Evolutionary conservation across 1,139 yeast species (phyloP), one percentile per base, ranked within the genome.

Genomic region (Pichia sp.): DNA sequence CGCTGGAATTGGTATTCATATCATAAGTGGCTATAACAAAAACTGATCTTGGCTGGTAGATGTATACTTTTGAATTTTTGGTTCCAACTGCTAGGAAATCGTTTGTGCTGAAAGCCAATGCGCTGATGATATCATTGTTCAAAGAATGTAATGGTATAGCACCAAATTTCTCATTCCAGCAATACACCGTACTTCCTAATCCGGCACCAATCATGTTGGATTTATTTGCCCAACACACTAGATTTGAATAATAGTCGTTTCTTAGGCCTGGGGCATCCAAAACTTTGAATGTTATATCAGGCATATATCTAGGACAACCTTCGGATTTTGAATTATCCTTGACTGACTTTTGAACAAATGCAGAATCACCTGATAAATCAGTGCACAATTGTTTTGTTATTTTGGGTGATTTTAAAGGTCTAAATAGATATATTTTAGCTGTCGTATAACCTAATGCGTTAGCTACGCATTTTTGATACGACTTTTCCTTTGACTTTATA

Each of bases 241-340:
- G 66, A 56, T 85, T 85, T 1, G 87, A 74, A 62, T 88, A 88
- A 59, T 81, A 88, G 60, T 88, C 96, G 57, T 86, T 83, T 48
- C 84, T 68, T 43, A 88, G 64, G 0, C 80, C 79, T 0, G 90
- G 92, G 0, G 95, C 95, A 57, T 82, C 87, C 27, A 86, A 62
- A 0, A 79, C 76, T 45, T 73, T 66, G 51, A 64, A 73, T 0
- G 79, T 75, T 29, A 64, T 59, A 37, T 64, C 65, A 0, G 65
- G 36, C 27, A 43, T 16, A 32, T 4, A 16, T 16, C 23, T 16
- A 16, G 23, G 29, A n/a, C 16, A 16, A 16, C 23, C 23, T 16
- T 16, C 23, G 23, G 23, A 16, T 16, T 16, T 16, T 16, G 23
- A 16, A 16, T 16, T 16, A 16, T 16, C 23, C 23, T 16, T 16